A percentile compares a stretch with the other conserved stretches of the same genome.
Evolutionary conservation across 352 stramenopile species (phyloP).

Genomic region (Phytophthora crassamura): DNA sequence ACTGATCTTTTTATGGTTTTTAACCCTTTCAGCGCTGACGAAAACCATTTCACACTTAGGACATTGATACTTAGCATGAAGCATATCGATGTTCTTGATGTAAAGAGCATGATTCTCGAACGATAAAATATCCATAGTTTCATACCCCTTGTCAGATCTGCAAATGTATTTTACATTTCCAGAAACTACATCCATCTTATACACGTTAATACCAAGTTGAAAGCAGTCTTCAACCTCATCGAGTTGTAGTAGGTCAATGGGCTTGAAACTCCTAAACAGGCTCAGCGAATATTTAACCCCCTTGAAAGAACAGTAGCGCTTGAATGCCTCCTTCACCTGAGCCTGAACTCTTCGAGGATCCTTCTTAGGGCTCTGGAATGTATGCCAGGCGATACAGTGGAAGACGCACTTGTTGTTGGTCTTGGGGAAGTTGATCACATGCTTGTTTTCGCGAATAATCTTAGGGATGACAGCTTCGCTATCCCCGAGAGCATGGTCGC

Average conservation of each 20-base stretch:
- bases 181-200: not conserved
- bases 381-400: no score
- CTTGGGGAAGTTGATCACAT: no score
- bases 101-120: no score
- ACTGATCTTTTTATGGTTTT: conserved; percentile 3
- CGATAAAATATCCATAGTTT: not conserved
- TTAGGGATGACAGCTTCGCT: conserved; percentile 12
- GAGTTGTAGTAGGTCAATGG: conserved; percentile 9
- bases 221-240: conserved; percentile 6
- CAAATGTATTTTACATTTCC: not conserved
- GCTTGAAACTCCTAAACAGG: conserved; percentile 7
- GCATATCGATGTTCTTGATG: no score
- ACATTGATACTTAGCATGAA: no score
- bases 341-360: no score
- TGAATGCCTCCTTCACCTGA: no score
- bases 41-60: conserved; percentile 5
- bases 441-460: no score
- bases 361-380: no score
- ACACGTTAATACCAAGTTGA: conserved; percentile 1
- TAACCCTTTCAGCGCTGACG: conserved; percentile 7
- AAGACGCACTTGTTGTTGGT: conserved; percentile 4
- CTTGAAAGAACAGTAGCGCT: no score
- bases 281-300: conserved; percentile 3
- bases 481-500: conserved; percentile 21
- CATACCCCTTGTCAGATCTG: not conserved